Percentiles rank a stretch among this genome's conserved stretches.
These are phyloP conservation scores for Bipolaris sorokiniana DNA, from an alignment of 2,329 filamentous ascomycete genomes.

Conservation along the genomic window DNA sequence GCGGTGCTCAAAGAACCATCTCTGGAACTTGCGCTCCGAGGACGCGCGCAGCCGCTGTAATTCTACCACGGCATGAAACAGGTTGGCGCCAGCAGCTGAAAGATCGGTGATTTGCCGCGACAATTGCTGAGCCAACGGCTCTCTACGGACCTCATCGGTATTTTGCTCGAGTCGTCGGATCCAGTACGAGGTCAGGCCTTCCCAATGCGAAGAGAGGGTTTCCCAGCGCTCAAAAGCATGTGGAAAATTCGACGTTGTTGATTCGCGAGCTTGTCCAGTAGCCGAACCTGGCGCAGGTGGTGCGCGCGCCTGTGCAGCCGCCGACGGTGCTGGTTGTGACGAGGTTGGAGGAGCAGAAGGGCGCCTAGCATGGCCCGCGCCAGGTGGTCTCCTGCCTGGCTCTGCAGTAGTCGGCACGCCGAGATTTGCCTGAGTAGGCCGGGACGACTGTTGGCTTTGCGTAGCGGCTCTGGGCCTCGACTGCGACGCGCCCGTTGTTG, in stretches of 20 bases:
- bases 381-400: constrained; percentile 41
- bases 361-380: constrained; percentile 40
- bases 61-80: constrained; percentile 97
- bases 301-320: constrained; percentile 38
- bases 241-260: constrained; percentile 73
- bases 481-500: constrained; percentile 37
- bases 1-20: constrained; percentile 97
- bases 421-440: constrained; percentile 37
- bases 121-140: constrained; percentile 85
- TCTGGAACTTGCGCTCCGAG: constrained; percentile 95
- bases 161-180: constrained; percentile 91
- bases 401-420: constrained; percentile 28
- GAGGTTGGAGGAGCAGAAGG: constrained; percentile 38
- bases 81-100: constrained; percentile 94
- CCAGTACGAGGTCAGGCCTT: constrained; percentile 96
- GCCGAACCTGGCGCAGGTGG: constrained; percentile 34
- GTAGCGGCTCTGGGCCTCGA: constrained; percentile 41
- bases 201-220: constrained; percentile 95
- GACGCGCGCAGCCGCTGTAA: constrained; percentile 91
- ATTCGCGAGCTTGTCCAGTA: constrained; percentile 42
- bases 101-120: constrained; percentile 94
- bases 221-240: constrained; percentile 99
- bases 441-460: constrained; percentile 46
- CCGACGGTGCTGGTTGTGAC: constrained; percentile 42
- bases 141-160: constrained; percentile 79